Percentiles rank a stretch among this genome's conserved stretches.
phyloP scores from a whole-genome alignment of 306 rosid genomes.

The Chamaecrista fasciculata region DNA sequence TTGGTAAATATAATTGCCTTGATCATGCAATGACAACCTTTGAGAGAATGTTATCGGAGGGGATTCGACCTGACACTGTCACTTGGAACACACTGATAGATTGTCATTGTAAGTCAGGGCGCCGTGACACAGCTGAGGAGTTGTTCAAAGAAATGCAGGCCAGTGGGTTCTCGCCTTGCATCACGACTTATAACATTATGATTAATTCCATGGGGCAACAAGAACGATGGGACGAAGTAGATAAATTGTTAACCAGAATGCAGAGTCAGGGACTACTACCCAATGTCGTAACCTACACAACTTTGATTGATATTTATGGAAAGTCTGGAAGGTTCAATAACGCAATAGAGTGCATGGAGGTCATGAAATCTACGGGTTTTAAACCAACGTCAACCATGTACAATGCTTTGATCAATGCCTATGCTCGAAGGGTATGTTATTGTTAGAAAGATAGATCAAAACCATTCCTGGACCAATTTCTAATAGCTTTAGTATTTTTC shows the following conservation, averaged over 20 bases:
- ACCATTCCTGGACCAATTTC: neutral
- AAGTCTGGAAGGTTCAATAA: constrained; percentile 77
- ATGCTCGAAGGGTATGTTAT: constrained; percentile 75
- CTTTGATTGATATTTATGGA: constrained; percentile 80
- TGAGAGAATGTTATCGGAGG: constrained; percentile 73
- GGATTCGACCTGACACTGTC: constrained; percentile 70
- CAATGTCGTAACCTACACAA: constrained; percentile 78
- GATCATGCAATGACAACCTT: constrained; percentile 81
- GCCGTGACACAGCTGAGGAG: constrained; percentile 59
- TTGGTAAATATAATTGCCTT: constrained; percentile 79
- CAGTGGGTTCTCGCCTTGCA: constrained; percentile 62
- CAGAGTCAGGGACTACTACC: constrained; percentile 83
- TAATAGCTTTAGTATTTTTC: neutral
- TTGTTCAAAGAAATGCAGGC: constrained; percentile 84
- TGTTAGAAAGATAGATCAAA: neutral
- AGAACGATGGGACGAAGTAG: constrained; percentile 77
- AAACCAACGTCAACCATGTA: constrained; percentile 83
- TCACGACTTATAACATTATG: constrained; percentile 76
- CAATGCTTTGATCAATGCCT: constrained; percentile 89
- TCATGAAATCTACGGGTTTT: constrained; percentile 76
- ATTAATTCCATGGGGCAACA: constrained; percentile 78
- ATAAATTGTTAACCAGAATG: constrained; percentile 67
- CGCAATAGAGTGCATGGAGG: constrained; percentile 78
- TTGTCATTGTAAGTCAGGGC: constrained; percentile 73
- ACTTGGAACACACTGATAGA: constrained; percentile 89